Conservation (phyloP, 2,329 filamentous ascomycete genomes). For the Pseudocercospora musae region DNA sequence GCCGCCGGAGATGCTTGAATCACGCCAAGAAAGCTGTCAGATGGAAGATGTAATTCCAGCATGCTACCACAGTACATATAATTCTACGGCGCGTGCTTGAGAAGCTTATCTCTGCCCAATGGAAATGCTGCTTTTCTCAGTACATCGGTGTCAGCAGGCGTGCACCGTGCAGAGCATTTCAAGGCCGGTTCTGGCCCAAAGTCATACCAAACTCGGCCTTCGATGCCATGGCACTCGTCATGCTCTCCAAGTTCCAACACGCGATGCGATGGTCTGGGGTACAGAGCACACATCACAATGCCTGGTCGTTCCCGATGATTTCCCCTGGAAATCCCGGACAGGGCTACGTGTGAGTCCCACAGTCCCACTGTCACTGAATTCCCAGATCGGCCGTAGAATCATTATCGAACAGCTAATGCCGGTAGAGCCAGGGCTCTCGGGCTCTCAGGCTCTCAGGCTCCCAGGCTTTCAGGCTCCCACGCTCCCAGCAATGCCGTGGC, state of each 20-base stretch:
- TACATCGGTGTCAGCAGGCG: not conserved
- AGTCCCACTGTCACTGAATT: too few species aligned
- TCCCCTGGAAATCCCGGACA: not conserved
- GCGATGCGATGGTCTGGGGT: not conserved
- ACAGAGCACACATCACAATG: not conserved
- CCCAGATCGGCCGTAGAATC: not conserved
- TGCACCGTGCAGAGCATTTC: not conserved
- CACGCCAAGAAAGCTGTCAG: not conserved
- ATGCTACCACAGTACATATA: too few species aligned
- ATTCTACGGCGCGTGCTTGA: not conserved
- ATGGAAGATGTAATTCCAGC: not conserved
- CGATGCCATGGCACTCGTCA: not conserved
- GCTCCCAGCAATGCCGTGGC: slow-evolving; percentile 5
- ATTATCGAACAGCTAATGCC: not conserved
- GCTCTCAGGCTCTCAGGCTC: too few species aligned
- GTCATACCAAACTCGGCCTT: not conserved
- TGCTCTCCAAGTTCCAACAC: not conserved
- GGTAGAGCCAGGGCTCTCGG: slow-evolving; percentile 4
- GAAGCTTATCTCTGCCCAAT: slow-evolving; percentile 3
- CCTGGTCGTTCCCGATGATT: not conserved
- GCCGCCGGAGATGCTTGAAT: not conserved
- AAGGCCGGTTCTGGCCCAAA: not conserved
- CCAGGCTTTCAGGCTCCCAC: too few species aligned
- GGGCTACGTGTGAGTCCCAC: not conserved
- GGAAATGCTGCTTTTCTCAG: not conserved